Evolutionary conservation across 2,329 filamentous ascomycete species (phyloP), one percentile per base, ranked within the genome.

Genomic region (Drechslera avenae): DNA sequence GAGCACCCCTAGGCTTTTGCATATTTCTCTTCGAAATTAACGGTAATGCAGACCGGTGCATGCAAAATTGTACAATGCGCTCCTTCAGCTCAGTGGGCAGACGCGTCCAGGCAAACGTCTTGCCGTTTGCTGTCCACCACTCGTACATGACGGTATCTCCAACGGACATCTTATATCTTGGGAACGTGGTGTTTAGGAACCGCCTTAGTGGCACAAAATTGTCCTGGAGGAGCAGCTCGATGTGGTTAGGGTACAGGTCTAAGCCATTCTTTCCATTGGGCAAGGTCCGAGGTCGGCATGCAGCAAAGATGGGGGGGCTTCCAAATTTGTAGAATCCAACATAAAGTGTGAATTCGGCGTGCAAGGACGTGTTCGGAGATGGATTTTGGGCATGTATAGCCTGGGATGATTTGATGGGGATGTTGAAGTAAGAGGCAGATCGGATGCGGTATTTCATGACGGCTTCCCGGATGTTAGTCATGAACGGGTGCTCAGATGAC

Each of bases 41-140:
- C 13, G 12, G 14, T 1, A 34, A 7, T 10, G 13, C 42, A 9
- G 43, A 45, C 4, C 36, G 50, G 16, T 53, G 36, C 32, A 69
- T 48, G 10, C 63, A 67, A 34, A 48, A 60, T 3, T 56, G 41
- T 1, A 71, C 28, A 19, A 70, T 44, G 10, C 54, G 37, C 23
- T 65, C 61, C 30, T 71, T 71, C 0, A 71, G 26, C 18, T 72
- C 68, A 0, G 55, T 66, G 0, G 69, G 60, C 1, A 71, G 42
- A 2, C 7, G 35, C 0, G 14, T 31, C 68, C 66, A 72, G 9
- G 66, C 54, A 57, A 70, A 69, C 1, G 4, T 28, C n/a, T 57
- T 57, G 3, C 60, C 57, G n/a, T 69, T 72, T 2, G 14, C 23
- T 3, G 28, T 28, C 66, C 63, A 68, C 63, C 62, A 69, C 10